phyloP scores from a whole-genome alignment of 164 flowering plant species.

The Brasenia schreberi region DNA sequence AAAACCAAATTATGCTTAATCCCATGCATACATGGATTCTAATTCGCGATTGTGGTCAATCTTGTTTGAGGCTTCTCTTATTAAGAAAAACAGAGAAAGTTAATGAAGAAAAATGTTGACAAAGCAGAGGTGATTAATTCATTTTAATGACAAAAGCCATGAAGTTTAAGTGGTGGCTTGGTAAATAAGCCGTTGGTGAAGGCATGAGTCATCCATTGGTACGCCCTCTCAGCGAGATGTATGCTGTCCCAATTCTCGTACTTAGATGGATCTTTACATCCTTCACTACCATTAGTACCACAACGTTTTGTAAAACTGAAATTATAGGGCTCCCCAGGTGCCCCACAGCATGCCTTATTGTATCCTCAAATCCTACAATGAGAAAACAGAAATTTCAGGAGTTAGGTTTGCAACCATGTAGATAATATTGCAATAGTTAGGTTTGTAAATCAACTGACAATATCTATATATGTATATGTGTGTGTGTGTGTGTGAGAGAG shows the following conservation, averaged over 20 bases:
- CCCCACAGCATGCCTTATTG: constrained; percentile 24
- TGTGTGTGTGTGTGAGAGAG: too few relatives aligned
- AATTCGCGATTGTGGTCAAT: too few relatives aligned
- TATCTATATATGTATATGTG: too few relatives aligned
- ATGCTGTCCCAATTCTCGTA: constrained; percentile 28
- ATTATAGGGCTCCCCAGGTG: constrained; percentile 14
- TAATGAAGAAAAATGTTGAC: too few relatives aligned
- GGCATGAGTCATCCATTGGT: constrained; percentile 12
- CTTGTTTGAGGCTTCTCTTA: too few relatives aligned
- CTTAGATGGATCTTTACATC: constrained; percentile 19
- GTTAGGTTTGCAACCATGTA: neutral
- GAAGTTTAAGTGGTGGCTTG: constrained; percentile 4
- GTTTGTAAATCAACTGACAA: too few relatives aligned
- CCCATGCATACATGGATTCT: too few relatives aligned
- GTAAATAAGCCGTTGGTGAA: constrained; percentile 13
- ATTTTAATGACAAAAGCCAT: neutral
- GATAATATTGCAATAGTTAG: too few relatives aligned
- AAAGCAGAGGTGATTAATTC: too few relatives aligned
- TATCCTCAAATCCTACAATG: constrained; percentile 1
- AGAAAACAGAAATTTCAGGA: neutral
- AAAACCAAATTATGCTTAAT: too few relatives aligned
- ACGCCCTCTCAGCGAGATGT: constrained; percentile 27
- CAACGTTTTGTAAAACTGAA: constrained; percentile 11
- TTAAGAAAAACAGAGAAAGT: too few relatives aligned
- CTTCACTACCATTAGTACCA: constrained; percentile 7